Evolutionary conservation across 1,139 yeast species (phyloP).

Genomic region (Geotrichum carabidarum): DNA sequence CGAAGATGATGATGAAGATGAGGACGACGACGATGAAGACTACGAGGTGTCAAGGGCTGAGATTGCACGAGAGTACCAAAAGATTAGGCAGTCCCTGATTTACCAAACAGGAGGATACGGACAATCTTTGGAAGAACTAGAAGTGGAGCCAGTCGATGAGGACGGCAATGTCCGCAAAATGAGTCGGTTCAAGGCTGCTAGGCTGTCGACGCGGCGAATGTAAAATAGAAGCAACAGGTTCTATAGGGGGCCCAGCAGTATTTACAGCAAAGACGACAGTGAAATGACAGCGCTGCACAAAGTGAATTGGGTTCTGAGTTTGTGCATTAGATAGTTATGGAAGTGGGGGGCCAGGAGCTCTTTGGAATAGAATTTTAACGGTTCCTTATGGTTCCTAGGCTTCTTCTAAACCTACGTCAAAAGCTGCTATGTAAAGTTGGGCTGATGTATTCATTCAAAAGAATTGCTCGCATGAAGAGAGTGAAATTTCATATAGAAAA

Average conservation of each 20-base stretch:
- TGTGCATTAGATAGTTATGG: too few species aligned
- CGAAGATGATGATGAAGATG: constrained; percentile 21
- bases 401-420: too few species aligned
- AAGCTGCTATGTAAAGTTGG: too few species aligned
- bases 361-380: too few species aligned
- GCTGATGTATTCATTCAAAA: too few species aligned
- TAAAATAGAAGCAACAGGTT: neutral
- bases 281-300: neutral
- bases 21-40: constrained; percentile 23
- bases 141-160: constrained; percentile 68
- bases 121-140: constrained; percentile 48
- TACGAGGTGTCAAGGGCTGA: constrained; percentile 24
- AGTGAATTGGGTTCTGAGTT: too few species aligned
- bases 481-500: too few species aligned
- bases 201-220: constrained; percentile 21
- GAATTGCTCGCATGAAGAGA: too few species aligned
- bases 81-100: constrained; percentile 51
- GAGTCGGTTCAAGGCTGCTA: constrained; percentile 67
- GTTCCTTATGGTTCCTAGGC: too few species aligned
- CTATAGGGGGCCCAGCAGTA: neutral
- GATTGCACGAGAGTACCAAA: constrained; percentile 54
- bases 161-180: constrained; percentile 53
- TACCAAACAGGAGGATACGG: constrained; percentile 47
- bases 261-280: neutral
- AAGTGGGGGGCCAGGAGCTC: too few species aligned